These are phyloP conservation scores for Microthlaspi erraticum DNA, from an alignment of 345 rosid genomes.

Conservation along the genomic window DNA sequence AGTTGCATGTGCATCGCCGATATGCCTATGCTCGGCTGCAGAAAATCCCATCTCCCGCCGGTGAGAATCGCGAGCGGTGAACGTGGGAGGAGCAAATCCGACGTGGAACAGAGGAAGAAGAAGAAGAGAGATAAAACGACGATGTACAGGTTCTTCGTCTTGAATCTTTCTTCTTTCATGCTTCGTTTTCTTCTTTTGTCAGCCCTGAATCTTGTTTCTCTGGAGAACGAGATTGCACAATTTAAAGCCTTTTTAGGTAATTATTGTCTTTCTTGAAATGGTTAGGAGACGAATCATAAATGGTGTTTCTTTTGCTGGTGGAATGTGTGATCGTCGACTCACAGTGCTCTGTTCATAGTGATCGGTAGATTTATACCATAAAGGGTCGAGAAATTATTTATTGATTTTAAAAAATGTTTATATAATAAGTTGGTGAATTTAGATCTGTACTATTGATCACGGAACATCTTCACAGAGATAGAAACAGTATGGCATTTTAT, in stretches of 20 bases:
- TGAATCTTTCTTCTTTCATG: conserved; percentile 40
- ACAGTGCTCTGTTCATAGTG: conserved; percentile 15
- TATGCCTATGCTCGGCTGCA: conserved; percentile 71
- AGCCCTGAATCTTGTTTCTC: conserved; percentile 34
- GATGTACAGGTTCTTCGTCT: conserved; percentile 30
- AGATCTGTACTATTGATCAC: conserved; percentile 30
- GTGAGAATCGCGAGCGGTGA: conserved; percentile 34
- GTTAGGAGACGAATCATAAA: conserved; percentile 35
- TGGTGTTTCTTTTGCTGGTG: conserved; percentile 20
- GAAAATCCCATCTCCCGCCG: conserved; percentile 61
- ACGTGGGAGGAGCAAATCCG: conserved; percentile 45
- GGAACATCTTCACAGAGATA: conserved; percentile 18
- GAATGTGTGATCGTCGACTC: conserved; percentile 20
- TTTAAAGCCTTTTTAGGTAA: conserved; percentile 19
- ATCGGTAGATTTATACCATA: conserved; percentile 24
- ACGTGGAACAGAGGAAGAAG: conserved; percentile 39
- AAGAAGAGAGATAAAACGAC: conserved; percentile 21
- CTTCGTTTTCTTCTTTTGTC: conserved; percentile 16
- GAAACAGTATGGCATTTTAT: conserved; percentile 14
- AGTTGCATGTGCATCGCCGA: conserved; percentile 98
- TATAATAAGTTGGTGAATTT: conserved; percentile 18
- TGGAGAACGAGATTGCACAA: conserved; percentile 26
- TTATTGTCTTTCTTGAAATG: conserved; percentile 27
- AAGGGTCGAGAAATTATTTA: conserved; percentile 21
- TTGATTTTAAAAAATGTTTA: conserved; percentile 22